Evolutionary conservation across 495 filamentous ascomycete genomes (phyloP).

Genomic region (Penicillium samsonianum): DNA sequence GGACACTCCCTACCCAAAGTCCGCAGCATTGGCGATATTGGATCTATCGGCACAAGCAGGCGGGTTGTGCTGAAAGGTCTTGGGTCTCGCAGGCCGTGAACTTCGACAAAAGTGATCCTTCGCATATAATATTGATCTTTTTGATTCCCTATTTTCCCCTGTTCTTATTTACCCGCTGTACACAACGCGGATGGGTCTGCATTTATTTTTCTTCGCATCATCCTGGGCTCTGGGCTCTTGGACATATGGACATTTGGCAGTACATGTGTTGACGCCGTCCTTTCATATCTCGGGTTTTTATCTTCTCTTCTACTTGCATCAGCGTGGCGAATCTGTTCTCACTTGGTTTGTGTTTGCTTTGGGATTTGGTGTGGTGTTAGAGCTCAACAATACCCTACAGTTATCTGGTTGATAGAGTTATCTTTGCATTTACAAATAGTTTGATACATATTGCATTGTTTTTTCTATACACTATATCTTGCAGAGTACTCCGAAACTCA

Average conservation of each 20-base stretch:
- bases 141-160: not conserved
- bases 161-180: not conserved
- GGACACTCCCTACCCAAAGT: conserved; percentile 33
- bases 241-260: not conserved
- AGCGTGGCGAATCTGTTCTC: conserved; percentile 28
- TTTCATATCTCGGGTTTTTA: conserved; percentile 9
- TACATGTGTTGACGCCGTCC: not conserved
- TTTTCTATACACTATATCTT: not conserved
- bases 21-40: conserved; percentile 46
- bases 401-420: conserved; percentile 7
- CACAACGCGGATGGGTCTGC: not conserved
- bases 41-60: conserved; percentile 38
- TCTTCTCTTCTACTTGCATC: conserved; percentile 31
- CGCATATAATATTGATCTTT: conserved; percentile 2
- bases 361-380: conserved; percentile 18
- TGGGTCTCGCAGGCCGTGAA: conserved; percentile 26
- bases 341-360: conserved; percentile 17
- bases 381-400: conserved; percentile 11
- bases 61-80: conserved; percentile 43
- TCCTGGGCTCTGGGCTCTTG: not conserved
- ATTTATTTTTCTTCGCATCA: not conserved
- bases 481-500: not conserved
- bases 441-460: not conserved
- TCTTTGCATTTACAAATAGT: conserved; percentile 2
- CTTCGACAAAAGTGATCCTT: not conserved